A percentile compares a stretch with the other conserved stretches of the same genome.
Conservation (phyloP, 108 stramenopile species). For the Conticribra weissflogii region DNA sequence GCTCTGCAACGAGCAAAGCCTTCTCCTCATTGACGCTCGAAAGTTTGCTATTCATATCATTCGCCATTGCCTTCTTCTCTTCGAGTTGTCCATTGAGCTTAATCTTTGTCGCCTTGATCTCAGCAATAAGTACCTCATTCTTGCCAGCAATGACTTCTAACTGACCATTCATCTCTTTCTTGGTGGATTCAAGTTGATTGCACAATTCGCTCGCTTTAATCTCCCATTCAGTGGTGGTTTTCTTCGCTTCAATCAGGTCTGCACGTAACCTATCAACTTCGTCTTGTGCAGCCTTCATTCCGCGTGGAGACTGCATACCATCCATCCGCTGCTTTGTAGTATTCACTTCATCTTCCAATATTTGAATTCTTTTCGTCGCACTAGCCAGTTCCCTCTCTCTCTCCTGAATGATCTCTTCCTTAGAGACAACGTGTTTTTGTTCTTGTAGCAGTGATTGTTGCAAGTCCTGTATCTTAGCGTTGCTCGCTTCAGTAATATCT, state of each 20-base stretch:
- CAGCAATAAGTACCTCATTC: neutral
- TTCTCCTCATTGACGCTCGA: too few species aligned
- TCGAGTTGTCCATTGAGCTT: too few species aligned
- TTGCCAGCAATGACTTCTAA: neutral
- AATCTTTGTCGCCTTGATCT: neutral
- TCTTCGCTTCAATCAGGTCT: neutral
- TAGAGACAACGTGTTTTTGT: neutral
- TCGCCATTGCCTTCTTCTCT: too few species aligned
- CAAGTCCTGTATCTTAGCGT: neutral
- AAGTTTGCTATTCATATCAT: neutral
- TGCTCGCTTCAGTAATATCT: neutral
- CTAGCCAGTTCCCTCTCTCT: neutral
- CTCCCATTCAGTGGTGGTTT: neutral
- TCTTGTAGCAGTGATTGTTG: neutral
- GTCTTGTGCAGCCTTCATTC: neutral
- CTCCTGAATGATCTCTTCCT: neutral
- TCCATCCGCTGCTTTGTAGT: too few species aligned
- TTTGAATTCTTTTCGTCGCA: neutral
- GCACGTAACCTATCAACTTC: neutral
- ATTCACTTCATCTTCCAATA: too few species aligned
- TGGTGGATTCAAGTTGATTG: neutral
- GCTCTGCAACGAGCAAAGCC: too few species aligned
- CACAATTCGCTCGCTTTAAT: neutral
- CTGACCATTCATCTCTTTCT: neutral
- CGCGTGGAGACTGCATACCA: neutral